Evolutionary conservation across 768 basidiomycete genomes (phyloP), one percentile per base, ranked within the genome.

Genomic region (Imleria badia): DNA sequence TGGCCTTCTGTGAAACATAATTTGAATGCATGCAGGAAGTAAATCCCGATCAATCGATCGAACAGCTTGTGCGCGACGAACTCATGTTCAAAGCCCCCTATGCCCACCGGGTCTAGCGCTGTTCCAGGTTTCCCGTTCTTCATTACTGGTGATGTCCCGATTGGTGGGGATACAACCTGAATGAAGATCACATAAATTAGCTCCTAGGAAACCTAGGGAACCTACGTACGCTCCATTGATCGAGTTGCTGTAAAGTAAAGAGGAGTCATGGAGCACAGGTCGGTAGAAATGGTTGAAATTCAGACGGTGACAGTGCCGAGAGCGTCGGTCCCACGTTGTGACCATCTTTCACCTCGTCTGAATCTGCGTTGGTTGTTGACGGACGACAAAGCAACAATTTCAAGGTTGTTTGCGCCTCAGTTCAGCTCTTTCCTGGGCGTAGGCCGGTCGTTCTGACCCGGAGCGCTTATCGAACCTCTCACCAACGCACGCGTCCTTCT

Each of bases 401-500:
- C 52, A 53, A 53, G 55, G 65, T 60, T 44, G 67, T 63, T 69
- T 54, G 57, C 67, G 67, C 55, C 30, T 61, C 69, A 56, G 64
- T 63, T 58, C 52, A 19, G 63, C 52, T 58, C 58, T 47, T 34
- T 56, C 45, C 59, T 65, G 69, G 55, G 65, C 67, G 70, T 64
- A 66, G 57, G 58, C 70, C 43, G 62, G 66, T 68, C 61, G 58
- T 61, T 60, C 60, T 67, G 70, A 68, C 66, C 59, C 52, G 63
- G 62, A 61, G 56, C 63, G 68, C 70, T 68, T 62, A 66, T 70
- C 70, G 68, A 70, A 65, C 70, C 52, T 66, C 64, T 52, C 60
- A 55, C 67, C 72, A 69, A 65, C 66, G 66, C 57, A 67, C 70
- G 60, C 69, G 72, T 75, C 73, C 64, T 71, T 73, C 68, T 65